These are phyloP conservation scores for Fistulinella prunicolor DNA, from an alignment of 768 basidiomycete species.

Conservation along the genomic window DNA sequence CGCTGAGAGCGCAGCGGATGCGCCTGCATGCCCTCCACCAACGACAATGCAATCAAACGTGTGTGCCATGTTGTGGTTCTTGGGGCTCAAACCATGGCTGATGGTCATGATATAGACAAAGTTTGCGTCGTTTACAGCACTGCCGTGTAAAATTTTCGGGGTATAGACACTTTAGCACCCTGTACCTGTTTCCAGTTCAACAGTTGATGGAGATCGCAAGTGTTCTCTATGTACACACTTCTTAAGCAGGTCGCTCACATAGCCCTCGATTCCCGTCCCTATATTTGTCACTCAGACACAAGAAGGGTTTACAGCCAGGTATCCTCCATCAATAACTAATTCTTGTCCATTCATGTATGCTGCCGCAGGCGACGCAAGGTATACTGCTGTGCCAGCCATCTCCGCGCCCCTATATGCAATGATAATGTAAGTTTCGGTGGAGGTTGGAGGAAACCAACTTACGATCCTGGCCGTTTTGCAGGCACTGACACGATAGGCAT, in stretches of 20 bases:
- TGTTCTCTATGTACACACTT: not conserved
- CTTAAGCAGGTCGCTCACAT: too few species aligned
- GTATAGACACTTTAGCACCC: too few species aligned
- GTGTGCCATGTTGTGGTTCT: slow-evolving; percentile 11
- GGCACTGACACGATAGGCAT: slow-evolving; percentile 64
- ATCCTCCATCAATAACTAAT: slow-evolving; percentile 75
- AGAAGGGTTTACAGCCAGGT: slow-evolving; percentile 68
- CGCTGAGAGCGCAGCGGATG: slow-evolving; percentile 61
- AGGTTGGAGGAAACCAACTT: slow-evolving; percentile 30
- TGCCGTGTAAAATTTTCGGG: too few species aligned
- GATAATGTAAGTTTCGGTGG: slow-evolving; percentile 2
- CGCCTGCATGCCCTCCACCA: slow-evolving; percentile 66
- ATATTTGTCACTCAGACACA: slow-evolving; percentile 27
- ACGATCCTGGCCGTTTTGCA: slow-evolving; percentile 62
- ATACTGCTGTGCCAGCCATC: slow-evolving; percentile 75
- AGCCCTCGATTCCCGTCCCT: not conserved
- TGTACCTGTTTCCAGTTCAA: too few species aligned
- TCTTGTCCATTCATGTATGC: slow-evolving; percentile 78
- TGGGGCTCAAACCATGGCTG: too few species aligned
- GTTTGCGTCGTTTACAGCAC: too few species aligned
- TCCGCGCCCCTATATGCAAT: slow-evolving; percentile 52
- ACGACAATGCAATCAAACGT: slow-evolving; percentile 57
- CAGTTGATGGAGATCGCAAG: too few species aligned
- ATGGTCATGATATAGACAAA: too few species aligned
- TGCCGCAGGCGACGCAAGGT: slow-evolving; percentile 70